Conservation (phyloP, 148 eudicot genomes). For the Bassia scoparia region DNA sequence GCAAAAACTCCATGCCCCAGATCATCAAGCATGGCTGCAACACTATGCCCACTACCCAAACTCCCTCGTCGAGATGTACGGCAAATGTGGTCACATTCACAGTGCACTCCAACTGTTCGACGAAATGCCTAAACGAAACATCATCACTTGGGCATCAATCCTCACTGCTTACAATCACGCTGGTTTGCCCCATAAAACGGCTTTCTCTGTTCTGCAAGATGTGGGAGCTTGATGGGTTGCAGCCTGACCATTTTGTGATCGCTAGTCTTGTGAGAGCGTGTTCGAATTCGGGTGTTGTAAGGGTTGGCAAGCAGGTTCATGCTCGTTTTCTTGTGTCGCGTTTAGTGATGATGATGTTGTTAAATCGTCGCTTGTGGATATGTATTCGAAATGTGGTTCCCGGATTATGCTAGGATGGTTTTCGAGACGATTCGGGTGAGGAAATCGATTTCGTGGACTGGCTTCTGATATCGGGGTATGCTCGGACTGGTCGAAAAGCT, state of each 20-base stretch:
- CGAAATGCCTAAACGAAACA: constrained; percentile 52
- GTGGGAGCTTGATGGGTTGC: constrained; percentile 40
- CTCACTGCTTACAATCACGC: constrained; percentile 61
- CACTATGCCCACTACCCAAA: constrained; percentile 43
- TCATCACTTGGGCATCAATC: constrained; percentile 62
- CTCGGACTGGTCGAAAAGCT: constrained; percentile 42
- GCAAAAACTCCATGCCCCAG: constrained; percentile 64
- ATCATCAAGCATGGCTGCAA: constrained; percentile 50
- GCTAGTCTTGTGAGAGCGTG: constrained; percentile 59
- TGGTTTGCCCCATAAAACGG: constrained; percentile 29
- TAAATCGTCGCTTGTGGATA: constrained; percentile 62
- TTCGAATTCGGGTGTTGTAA: constrained; percentile 37
- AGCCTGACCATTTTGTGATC: constrained; percentile 56
- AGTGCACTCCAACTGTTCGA: constrained; percentile 61
- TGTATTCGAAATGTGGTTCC: constrained; percentile 58
- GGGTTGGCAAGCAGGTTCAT: constrained; percentile 60
- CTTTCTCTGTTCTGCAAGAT: constrained; percentile 40
- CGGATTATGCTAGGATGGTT: constrained; percentile 44
- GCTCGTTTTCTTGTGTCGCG: constrained; percentile 44
- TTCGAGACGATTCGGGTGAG: constrained; percentile 44
- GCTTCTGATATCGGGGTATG: constrained; percentile 66
- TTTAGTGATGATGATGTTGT: constrained; percentile 57
- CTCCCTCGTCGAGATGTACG: constrained; percentile 46
- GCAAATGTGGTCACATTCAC: constrained; percentile 44
- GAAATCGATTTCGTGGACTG: constrained; percentile 63